Evolutionary conservation across 306 rosid species (phyloP).

Genomic region (Trifolium pratense): DNA sequence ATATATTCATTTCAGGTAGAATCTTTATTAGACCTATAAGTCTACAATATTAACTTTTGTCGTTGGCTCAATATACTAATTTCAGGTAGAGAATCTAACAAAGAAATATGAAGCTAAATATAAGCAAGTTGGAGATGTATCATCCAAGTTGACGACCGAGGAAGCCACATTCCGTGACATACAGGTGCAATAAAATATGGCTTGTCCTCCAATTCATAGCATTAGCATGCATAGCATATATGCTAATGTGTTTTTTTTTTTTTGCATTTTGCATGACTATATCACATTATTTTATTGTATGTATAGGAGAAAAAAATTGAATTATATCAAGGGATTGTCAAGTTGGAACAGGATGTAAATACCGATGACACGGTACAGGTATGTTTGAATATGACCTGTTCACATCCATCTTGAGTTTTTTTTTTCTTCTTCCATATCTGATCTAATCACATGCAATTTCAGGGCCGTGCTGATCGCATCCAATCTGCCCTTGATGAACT

Average conservation of each 20-base stretch:
- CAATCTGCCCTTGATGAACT: constrained; percentile 80
- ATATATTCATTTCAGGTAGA: constrained; percentile 68
- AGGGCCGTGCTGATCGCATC: constrained; percentile 72
- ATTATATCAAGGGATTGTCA: constrained; percentile 79
- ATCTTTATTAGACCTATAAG: constrained; percentile 34
- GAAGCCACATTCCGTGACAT: constrained; percentile 93
- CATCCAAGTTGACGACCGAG: constrained; percentile 88
- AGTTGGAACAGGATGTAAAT: constrained; percentile 79
- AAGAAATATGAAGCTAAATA: constrained; percentile 94
- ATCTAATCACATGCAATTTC: constrained; percentile 48
- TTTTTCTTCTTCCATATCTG: constrained; percentile 35
- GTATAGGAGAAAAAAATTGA: constrained; percentile 92
- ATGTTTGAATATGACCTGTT: constrained; percentile 38
- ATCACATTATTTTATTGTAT: constrained; percentile 35
- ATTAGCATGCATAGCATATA: constrained; percentile 24
- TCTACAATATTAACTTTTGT: constrained; percentile 16
- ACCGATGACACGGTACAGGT: constrained; percentile 75
- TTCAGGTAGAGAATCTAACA: constrained; percentile 76
- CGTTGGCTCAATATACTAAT: constrained; percentile 39
- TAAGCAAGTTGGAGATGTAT: constrained; percentile 87
- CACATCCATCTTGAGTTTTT: constrained; percentile 30
- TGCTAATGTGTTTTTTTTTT: constrained; percentile 33
- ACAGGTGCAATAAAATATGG: constrained; percentile 60
- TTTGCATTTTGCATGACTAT: constrained; percentile 24
- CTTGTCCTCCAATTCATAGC: constrained; percentile 35